phyloP scores from a whole-genome alignment of 805 yeast species.

The Huiozyma naganishii region DNA sequence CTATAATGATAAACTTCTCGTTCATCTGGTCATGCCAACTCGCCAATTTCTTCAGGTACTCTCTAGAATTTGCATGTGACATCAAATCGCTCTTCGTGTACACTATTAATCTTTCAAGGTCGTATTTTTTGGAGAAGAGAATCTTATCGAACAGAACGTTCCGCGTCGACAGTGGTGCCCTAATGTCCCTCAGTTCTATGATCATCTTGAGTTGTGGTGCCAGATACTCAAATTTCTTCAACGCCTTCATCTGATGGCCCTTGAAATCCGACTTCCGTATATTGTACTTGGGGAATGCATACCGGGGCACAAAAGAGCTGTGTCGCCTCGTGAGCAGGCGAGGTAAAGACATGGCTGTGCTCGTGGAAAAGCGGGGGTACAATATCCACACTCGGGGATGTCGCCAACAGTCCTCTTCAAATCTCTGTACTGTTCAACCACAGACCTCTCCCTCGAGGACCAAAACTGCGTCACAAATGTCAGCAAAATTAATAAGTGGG shows the following conservation, averaged over 20 bases:
- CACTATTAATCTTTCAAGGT: conserved; percentile 31
- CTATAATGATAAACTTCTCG: conserved; percentile 44
- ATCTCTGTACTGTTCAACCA: background rate
- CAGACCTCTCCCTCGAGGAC: background rate
- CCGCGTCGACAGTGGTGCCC: conserved; percentile 81
- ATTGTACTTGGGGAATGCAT: conserved; percentile 61
- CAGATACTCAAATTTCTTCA: conserved; percentile 51
- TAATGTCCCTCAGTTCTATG: conserved; percentile 74
- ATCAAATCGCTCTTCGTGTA: conserved; percentile 71
- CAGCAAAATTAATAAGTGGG: background rate
- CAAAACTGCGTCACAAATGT: background rate
- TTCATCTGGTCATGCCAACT: conserved; percentile 37
- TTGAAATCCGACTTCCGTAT: conserved; percentile 69
- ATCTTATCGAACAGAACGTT: conserved; percentile 69
- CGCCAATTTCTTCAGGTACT: conserved; percentile 22
- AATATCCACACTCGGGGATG: too few species aligned
- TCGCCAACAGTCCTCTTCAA: background rate
- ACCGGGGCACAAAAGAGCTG: conserved; percentile 49
- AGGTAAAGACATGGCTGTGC: background rate
- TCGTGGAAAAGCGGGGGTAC: background rate
- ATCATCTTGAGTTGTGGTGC: conserved; percentile 76
- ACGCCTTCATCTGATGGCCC: conserved; percentile 82
- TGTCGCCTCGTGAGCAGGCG: background rate
- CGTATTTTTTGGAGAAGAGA: conserved; percentile 35
- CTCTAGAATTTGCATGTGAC: conserved; percentile 6